These are phyloP conservation scores for Wickerhamomyces canadensis DNA, from an alignment of 805 yeast species.

Conservation along the genomic window DNA sequence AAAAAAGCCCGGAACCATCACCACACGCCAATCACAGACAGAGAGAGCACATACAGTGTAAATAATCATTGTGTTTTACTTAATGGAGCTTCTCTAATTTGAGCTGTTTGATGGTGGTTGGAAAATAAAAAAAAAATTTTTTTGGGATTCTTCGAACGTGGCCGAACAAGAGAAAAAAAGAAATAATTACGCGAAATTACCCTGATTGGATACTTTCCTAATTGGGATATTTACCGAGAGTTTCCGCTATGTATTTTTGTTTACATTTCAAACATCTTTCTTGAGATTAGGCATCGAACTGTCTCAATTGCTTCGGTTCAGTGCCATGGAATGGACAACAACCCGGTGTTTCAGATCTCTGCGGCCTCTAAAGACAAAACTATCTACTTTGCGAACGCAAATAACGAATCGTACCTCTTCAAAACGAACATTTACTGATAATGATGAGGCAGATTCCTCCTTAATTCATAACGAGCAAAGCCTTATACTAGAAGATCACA, in stretches of 20 bases:
- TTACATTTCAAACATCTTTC: not conserved
- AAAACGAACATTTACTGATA: not conserved
- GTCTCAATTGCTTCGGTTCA: too few species aligned
- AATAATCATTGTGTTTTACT: conserved; percentile 11
- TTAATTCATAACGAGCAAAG: not conserved
- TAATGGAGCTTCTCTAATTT: not conserved
- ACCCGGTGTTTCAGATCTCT: conserved; percentile 8
- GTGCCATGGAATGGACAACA: conserved; percentile 4
- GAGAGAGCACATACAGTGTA: conserved; percentile 10
- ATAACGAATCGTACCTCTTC: not conserved
- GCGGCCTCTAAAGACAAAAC: conserved; percentile 13
- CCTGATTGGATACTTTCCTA: conserved; percentile 1
- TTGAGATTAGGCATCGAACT: too few species aligned
- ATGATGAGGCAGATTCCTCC: not conserved
- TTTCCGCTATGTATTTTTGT: not conserved
- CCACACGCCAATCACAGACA: not conserved
- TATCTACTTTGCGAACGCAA: conserved; percentile 5
- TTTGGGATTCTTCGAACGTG: conserved; percentile 7
- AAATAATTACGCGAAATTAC: conserved; percentile 3
- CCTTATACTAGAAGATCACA: not conserved
- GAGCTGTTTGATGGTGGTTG: too few species aligned
- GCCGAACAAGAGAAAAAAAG: conserved; percentile 3
- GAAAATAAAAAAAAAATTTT: conserved; percentile 3
- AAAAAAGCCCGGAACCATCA: not conserved
- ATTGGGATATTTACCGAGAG: not conserved